These are phyloP conservation scores for Blastobotrys petasosporus DNA, from an alignment of 1,139 yeast genomes.

Conservation along the genomic window DNA sequence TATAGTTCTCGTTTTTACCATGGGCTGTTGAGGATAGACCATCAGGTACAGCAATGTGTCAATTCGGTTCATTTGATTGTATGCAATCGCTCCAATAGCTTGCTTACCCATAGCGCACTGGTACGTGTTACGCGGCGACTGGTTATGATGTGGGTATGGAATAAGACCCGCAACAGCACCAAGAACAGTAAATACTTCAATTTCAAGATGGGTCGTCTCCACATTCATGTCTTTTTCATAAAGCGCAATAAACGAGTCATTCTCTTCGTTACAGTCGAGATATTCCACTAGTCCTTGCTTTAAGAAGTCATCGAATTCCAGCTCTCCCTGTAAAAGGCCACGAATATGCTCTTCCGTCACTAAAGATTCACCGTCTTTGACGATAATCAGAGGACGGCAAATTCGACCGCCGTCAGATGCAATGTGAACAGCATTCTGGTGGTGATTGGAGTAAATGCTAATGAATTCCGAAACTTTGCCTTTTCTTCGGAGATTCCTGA, in stretches of 20 bases:
- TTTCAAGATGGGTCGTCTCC: conserved; percentile 81
- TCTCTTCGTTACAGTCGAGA: conserved; percentile 95
- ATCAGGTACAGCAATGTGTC: conserved; percentile 88
- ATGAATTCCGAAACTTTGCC: conserved; percentile 88
- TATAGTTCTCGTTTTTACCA: conserved; percentile 96
- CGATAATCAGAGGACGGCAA: conserved; percentile 92
- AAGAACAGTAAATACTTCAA: conserved; percentile 90
- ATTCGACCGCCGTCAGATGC: conserved; percentile 99
- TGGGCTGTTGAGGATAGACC: conserved; percentile 98
- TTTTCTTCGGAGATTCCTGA: conserved; percentile 73
- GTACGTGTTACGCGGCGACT: conserved; percentile 98
- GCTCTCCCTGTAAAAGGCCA: conserved; percentile 55
- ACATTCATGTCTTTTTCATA: conserved; percentile 61
- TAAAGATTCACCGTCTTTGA: conserved; percentile 60
- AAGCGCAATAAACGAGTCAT: conserved; percentile 87
- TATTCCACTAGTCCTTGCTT: conserved; percentile 86
- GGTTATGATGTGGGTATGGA: conserved; percentile 99
- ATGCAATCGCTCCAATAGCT: conserved; percentile 98
- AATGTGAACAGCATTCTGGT: conserved; percentile 88
- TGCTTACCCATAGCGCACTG: conserved; percentile 99
- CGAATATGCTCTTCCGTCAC: conserved; percentile 66
- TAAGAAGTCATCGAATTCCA: conserved; percentile 87
- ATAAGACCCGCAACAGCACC: conserved; percentile 99
- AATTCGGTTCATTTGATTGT: conserved; percentile 91
- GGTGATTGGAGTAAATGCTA: conserved; percentile 82